Percentiles rank a stretch among this genome's conserved stretches.
Evolutionary conservation across 352 stramenopile species (phyloP).

Genomic region (Phytopythium oedochilum): DNA sequence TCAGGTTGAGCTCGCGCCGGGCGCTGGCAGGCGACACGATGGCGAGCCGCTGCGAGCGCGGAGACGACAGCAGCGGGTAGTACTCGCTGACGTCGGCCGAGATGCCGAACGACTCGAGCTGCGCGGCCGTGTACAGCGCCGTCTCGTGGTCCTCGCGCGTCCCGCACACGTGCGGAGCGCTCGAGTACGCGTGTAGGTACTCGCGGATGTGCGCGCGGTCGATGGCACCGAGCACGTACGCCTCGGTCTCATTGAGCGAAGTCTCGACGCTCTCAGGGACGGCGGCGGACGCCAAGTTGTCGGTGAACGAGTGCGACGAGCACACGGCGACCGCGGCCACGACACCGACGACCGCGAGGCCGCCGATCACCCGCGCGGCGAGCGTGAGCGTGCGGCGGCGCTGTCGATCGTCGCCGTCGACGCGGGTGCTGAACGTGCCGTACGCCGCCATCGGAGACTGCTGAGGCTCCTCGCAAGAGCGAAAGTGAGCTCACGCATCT

Average conservation of each 20-base stretch:
- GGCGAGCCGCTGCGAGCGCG: slow-evolving; percentile 31
- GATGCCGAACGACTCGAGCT: slow-evolving; percentile 58
- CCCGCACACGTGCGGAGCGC: slow-evolving; percentile 36
- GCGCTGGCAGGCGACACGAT: slow-evolving; percentile 35
- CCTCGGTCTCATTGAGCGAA: background rate
- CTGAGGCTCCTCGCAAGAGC: background rate
- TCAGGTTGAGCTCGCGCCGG: slow-evolving; percentile 45
- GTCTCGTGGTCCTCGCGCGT: slow-evolving; percentile 53
- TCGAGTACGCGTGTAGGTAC: slow-evolving; percentile 44
- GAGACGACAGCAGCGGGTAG: slow-evolving; percentile 60
- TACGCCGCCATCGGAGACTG: slow-evolving; percentile 1
- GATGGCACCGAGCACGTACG: background rate
- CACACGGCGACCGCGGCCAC: background rate
- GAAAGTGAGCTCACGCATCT: too few relatives aligned
- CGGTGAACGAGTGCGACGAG: background rate
- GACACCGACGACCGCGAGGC: background rate
- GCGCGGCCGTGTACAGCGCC: slow-evolving; percentile 46
- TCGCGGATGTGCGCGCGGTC: slow-evolving; percentile 19
- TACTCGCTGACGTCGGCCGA: slow-evolving; percentile 55
- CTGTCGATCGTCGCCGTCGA: background rate
- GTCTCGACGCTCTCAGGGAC: too few relatives aligned
- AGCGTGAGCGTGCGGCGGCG: background rate
- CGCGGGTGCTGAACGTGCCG: slow-evolving; percentile 1
- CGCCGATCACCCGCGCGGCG: background rate
- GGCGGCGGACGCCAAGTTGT: background rate